These are phyloP conservation scores for Xanthoconium stramineum DNA, from an alignment of 768 basidiomycete genomes.

Conservation along the genomic window DNA sequence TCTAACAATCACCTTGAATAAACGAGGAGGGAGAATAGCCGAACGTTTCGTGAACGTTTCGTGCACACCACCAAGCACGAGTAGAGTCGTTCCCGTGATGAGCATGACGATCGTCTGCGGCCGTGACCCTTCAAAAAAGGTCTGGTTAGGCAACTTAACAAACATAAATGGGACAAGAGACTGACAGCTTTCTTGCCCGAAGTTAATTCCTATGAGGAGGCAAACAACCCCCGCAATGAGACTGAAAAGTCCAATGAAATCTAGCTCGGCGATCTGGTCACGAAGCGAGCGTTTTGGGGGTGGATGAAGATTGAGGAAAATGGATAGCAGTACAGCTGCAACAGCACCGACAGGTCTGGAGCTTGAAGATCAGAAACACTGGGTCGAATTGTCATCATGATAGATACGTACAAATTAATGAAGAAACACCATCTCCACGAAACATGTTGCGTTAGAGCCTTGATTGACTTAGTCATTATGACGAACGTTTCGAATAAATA, in stretches of 20 bases:
- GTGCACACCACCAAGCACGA: constrained; percentile 51
- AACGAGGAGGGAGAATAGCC: constrained; percentile 71
- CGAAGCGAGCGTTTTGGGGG: constrained; percentile 54
- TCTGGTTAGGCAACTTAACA: neutral
- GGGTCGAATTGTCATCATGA: neutral
- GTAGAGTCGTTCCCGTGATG: constrained; percentile 47
- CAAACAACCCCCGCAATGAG: constrained; percentile 65
- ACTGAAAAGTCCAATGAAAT: constrained; percentile 63
- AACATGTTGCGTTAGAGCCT: constrained; percentile 70
- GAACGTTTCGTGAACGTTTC: constrained; percentile 60
- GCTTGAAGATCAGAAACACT: neutral
- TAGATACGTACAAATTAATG: constrained; percentile 58
- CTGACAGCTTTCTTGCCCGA: constrained; percentile 62
- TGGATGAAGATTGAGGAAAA: constrained; percentile 74
- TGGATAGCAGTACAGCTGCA: constrained; percentile 56
- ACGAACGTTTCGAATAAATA: neutral
- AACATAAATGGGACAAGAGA: constrained; percentile 22
- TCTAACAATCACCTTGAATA: constrained; percentile 53
- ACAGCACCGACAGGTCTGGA: constrained; percentile 67
- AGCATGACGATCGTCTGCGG: constrained; percentile 56
- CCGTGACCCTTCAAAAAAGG: constrained; percentile 40
- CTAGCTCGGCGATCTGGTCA: constrained; percentile 60
- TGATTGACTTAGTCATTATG: neutral
- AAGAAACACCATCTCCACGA: constrained; percentile 85
- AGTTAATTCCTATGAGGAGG: constrained; percentile 67